These are phyloP conservation scores for Selaginella moellendorffii DNA, from an alignment of 75 land plant species.

Conservation along the genomic window DNA sequence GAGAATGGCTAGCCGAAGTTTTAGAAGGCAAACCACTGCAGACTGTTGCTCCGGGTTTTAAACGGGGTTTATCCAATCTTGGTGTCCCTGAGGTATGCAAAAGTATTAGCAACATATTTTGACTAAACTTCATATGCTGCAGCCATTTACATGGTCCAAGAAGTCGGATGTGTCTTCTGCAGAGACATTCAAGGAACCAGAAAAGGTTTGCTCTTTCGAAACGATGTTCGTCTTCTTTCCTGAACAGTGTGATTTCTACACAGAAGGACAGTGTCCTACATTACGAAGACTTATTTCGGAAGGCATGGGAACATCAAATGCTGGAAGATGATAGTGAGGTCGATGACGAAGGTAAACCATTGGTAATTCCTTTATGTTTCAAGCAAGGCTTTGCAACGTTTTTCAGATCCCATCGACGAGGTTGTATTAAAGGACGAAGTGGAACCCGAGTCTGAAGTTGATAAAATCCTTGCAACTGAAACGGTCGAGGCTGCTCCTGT, in stretches of 20 bases:
- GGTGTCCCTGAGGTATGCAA: slow-evolving; percentile 55
- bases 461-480: background rate
- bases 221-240: background rate
- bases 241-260: background rate
- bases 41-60: slow-evolving; percentile 58
- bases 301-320: background rate
- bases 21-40: slow-evolving; percentile 56
- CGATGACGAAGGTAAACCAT: background rate
- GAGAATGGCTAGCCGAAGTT: slow-evolving; percentile 71
- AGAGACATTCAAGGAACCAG: background rate
- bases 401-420: no score
- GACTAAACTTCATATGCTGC: background rate
- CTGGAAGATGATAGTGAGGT: background rate
- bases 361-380: no score
- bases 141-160: slow-evolving; percentile 13
- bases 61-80: slow-evolving; percentile 63
- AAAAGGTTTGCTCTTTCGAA: background rate
- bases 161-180: background rate
- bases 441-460: background rate
- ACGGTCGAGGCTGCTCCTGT: no score
- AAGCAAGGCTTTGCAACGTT: no score
- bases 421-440: background rate
- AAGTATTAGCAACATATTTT: background rate
- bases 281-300: background rate
- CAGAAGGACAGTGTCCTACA: background rate